Percentiles rank a stretch among this genome's conserved stretches.
Evolutionary conservation across 164 flowering plant genomes (phyloP).

Genomic region (Houttuynia cordata): DNA sequence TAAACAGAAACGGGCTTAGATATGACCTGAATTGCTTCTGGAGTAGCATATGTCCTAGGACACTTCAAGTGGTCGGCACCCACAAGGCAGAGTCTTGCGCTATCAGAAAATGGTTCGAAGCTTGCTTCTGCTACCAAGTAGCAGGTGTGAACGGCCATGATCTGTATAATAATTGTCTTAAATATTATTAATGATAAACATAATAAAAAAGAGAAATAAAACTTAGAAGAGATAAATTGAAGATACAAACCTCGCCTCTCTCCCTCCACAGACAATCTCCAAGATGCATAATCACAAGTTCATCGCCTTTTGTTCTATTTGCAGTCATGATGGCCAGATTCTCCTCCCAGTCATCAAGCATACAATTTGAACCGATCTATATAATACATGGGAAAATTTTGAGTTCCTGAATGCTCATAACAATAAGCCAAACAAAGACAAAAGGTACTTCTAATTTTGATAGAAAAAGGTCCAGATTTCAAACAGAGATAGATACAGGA

Average conservation of each 20-base stretch:
- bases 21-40: conserved; percentile 95
- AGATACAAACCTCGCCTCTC: conserved; percentile 50
- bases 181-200: neutral
- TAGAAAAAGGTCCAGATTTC: too few species aligned
- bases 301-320: conserved; percentile 83
- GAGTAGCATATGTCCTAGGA: conserved; percentile 93
- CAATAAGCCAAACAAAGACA: too few species aligned
- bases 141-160: conserved; percentile 85
- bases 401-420: conserved; percentile 1
- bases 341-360: conserved; percentile 86
- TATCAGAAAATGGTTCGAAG: conserved; percentile 82
- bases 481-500: too few species aligned
- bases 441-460: too few species aligned
- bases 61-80: conserved; percentile 92
- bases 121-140: conserved; percentile 91
- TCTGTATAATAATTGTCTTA: conserved; percentile 30
- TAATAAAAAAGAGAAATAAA: neutral
- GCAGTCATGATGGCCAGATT: conserved; percentile 85
- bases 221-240: neutral
- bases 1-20: conserved; percentile 2
- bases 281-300: conserved; percentile 78
- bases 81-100: conserved; percentile 85
- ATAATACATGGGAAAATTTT: neutral
- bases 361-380: conserved; percentile 43
- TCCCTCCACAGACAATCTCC: conserved; percentile 93